phyloP scores from a whole-genome alignment of 495 filamentous ascomycete species.

The Poronia punctata region DNA sequence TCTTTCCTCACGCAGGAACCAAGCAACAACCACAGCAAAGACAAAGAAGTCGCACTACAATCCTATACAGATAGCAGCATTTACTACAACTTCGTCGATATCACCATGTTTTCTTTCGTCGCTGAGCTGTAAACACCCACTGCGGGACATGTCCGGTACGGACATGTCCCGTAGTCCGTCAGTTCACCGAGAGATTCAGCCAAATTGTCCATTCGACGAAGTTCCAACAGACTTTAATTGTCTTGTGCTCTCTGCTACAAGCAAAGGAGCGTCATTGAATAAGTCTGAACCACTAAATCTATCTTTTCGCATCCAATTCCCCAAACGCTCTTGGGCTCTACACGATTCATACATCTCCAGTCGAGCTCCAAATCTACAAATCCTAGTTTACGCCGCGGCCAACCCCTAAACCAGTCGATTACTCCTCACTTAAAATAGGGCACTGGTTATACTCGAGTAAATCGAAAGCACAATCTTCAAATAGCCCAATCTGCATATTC shows the following conservation, averaged over 20 bases:
- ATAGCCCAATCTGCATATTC: no score
- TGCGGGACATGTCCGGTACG: conserved; percentile 55
- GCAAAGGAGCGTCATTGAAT: conserved; percentile 9
- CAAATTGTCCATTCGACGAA: conserved; percentile 68
- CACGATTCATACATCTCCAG: conserved; percentile 1
- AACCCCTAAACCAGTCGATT: conserved; percentile 2
- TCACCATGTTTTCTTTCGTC: conserved; percentile 73
- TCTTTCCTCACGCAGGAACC: conserved; percentile 28
- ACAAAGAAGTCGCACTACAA: conserved; percentile 64
- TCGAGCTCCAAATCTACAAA: not conserved
- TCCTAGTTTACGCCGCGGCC: conserved; percentile 12
- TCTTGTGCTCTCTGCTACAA: conserved; percentile 27
- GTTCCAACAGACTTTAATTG: conserved; percentile 46
- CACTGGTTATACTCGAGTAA: no score
- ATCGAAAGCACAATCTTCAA: no score
- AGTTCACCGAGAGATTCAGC: conserved; percentile 75
- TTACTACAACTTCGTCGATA: conserved; percentile 70
- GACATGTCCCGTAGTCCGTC: conserved; percentile 62
- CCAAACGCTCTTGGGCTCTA: conserved; percentile 6
- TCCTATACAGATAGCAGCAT: conserved; percentile 32
- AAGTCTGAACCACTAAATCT: conserved; percentile 22
- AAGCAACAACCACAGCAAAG: conserved; percentile 33
- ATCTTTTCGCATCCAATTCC: conserved; percentile 16
- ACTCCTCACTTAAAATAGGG: not conserved
- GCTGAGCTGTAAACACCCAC: conserved; percentile 92